Evolutionary conservation across 1,139 yeast genomes (phyloP), one percentile per base, ranked within the genome.

Genomic region (Hyphopichia buzzinii): DNA sequence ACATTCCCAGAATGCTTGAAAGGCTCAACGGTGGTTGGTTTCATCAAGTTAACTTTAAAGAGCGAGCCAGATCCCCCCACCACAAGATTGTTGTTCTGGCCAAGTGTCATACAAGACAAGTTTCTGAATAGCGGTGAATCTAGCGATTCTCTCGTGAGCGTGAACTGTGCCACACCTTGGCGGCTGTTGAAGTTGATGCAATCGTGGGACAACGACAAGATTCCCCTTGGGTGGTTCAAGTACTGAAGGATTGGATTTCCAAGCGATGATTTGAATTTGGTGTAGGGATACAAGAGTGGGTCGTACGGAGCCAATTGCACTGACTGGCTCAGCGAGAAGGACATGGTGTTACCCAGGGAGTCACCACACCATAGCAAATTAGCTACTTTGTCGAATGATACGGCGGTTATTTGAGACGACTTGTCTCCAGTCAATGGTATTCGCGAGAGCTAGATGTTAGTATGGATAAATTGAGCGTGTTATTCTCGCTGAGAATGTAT

Each of bases 281-380:
- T 67, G 47, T 78, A 78, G 2, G 77, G 72, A 10, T 7, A 19
- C 23, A 19, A 19, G 23, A 19, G 23, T 10, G 23, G 23, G 23
- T 19, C 23, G 23, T 19, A 19, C 23, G 23, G 23, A 34, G 59
- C 63, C 36, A 74, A 53, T 39, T 31, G 69, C n/a, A 50, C 39
- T 35, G 46, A 34, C 30, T 21, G 17, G 25, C 43, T 25, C 17
- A 27, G 59, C 4, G 67, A 54, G 40, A 55, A 62, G 15, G 69
- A 62, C 7, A 61, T 50, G 4, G 68, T 43, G 41, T 50, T 57
- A 8, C 73, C 74, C 26, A 55, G 58, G 8, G 72, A 64, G 54
- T 85, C 92, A n/a, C 96, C 96, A 4, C 83, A 72, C 97, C 97
- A 92, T 3, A 90, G 55, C 31, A 90, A 64, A 49, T 89, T 92